Evolutionary conservation across 2,329 filamentous ascomycete species (phyloP).

Genomic region (Mollisiaceae sp.): DNA sequence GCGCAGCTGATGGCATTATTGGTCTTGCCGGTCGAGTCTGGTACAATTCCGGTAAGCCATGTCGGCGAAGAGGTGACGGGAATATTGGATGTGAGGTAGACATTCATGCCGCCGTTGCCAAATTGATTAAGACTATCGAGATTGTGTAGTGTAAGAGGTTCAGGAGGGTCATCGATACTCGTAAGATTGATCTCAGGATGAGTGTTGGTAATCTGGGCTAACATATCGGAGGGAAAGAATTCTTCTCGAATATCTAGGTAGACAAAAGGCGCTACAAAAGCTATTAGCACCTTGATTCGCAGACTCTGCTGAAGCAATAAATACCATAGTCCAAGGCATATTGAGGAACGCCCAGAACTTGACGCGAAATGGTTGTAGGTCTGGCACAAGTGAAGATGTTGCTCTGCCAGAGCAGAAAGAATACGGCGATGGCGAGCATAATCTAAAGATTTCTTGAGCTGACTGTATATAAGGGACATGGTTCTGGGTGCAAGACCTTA

Average conservation of each 20-base stretch:
- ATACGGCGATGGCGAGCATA: slow-evolving; percentile 24
- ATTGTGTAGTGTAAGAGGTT: slow-evolving; percentile 52
- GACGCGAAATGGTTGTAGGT: slow-evolving; percentile 14
- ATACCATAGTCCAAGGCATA: slow-evolving; percentile 54
- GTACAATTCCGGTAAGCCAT: slow-evolving; percentile 59
- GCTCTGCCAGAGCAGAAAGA: slow-evolving; percentile 31
- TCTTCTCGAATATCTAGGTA: slow-evolving; percentile 54
- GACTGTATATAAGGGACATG: background rate
- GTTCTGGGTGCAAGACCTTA: slow-evolving; percentile 25
- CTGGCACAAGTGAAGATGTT: slow-evolving; percentile 17
- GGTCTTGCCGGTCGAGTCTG: slow-evolving; percentile 56
- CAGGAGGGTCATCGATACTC: slow-evolving; percentile 44
- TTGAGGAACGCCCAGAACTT: slow-evolving; percentile 44
- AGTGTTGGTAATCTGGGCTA: slow-evolving; percentile 52
- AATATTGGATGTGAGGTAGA: slow-evolving; percentile 55
- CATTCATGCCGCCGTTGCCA: slow-evolving; percentile 46
- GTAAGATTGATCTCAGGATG: slow-evolving; percentile 51
- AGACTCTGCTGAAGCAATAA: slow-evolving; percentile 12
- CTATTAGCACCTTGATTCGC: slow-evolving; percentile 11
- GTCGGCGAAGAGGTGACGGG: slow-evolving; percentile 52
- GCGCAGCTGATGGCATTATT: slow-evolving; percentile 53
- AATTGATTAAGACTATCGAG: slow-evolving; percentile 52
- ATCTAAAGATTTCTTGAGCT: slow-evolving; percentile 23
- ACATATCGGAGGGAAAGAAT: slow-evolving; percentile 56
- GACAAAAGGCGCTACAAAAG: slow-evolving; percentile 52